Conservation (phyloP, 2,329 filamentous ascomycete species). For the Botrytis galanthina region DNA sequence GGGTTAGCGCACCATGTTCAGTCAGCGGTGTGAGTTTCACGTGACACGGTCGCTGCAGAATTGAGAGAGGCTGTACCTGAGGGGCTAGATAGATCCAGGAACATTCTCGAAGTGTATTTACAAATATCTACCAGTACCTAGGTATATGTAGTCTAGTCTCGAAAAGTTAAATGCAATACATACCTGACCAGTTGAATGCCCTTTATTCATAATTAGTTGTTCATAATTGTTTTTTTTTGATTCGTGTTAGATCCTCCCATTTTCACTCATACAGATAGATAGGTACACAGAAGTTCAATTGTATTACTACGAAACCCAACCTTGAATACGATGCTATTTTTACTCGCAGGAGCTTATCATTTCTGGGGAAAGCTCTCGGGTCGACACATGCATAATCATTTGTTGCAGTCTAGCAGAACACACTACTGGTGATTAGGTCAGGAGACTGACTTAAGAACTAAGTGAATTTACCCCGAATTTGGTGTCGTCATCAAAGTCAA, state of each 20-base stretch:
- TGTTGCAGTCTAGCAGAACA: not conserved
- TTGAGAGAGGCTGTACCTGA: not conserved
- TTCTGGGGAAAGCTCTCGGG: not conserved
- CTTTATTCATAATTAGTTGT: not conserved
- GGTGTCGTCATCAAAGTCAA: not conserved
- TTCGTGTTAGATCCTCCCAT: not conserved
- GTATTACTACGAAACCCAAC: not conserved
- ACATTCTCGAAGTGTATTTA: not conserved
- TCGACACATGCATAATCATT: not conserved
- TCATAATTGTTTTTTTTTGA: not conserved
- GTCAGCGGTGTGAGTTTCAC: not conserved
- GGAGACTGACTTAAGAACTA: not conserved
- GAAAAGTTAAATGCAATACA: not conserved
- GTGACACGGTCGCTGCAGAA: not conserved
- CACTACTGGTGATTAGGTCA: slow-evolving; percentile 9
- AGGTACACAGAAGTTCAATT: not conserved
- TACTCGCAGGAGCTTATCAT: not conserved
- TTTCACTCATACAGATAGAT: not conserved
- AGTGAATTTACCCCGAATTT: not conserved
- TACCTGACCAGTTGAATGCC: not conserved
- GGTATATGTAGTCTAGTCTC: not conserved
- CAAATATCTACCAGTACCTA: not conserved
- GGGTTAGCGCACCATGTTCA: not conserved
- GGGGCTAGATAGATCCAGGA: not conserved
- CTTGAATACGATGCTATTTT: not conserved